Evolutionary conservation across 371 early-diverging fungal genomes (phyloP), one percentile per base, ranked within the genome.

Genomic region (Chytridium lagenaria): DNA sequence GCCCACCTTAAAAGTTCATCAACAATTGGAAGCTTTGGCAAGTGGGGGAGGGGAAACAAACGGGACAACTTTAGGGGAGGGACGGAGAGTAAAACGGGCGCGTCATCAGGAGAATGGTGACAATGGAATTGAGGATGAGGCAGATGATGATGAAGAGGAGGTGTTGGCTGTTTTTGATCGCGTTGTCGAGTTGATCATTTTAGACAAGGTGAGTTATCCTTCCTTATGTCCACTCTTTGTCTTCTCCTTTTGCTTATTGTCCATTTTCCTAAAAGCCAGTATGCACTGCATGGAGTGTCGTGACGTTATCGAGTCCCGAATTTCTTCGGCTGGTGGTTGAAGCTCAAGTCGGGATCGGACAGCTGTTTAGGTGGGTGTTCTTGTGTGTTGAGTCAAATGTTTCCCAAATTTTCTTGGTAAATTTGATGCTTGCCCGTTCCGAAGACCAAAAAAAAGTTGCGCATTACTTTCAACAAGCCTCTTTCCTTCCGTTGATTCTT

Each of bases 271-370:
- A 36, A 50, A 23, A 77, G 73, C 59, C 77, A 3, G 67, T 75
- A 51, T 85, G 85, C 74, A 74, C 64, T 23, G 85, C 85, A 2
- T 72, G 34, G 12, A 81, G 81, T 68, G 70, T 59, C 1, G 75
- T 85, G 12, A 73, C 52, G n/a, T 72, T 85, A 30, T 59, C 55
- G 19, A 69, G 77, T 50, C 40, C 71, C 0, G 64, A 76, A 50
- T 76, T 77, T 59, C 49, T 77, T 38, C 22, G 57, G 23, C 69
- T 85, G 0, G 68, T 85, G 0, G 67, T 40, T 0, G 77, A 78
- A 50, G 61, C 81, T 30, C 51, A 76, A 26, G 78, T 85, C 31
- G 85, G 84, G 30, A 82, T 85, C 59, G 85, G 85, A 16, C 85
- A 85, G 64, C 72, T 85, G 67, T 85, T 85, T 68, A 67, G 81